phyloP scores from a whole-genome alignment of 805 yeast species.

The Pichia eremophila region DNA sequence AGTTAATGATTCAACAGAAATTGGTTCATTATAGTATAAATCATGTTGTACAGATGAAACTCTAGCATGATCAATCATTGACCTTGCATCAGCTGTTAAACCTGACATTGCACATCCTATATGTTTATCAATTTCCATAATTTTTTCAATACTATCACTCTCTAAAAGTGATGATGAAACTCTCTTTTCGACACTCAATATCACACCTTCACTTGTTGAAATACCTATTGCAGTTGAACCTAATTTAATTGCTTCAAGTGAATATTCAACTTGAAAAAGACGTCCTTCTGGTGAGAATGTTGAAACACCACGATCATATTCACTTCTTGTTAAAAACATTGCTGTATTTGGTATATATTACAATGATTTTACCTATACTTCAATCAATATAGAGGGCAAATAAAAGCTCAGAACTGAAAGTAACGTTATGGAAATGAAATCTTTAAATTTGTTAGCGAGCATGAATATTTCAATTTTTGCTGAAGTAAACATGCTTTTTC shows the following conservation, averaged over 20 bases:
- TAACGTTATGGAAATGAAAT: too few species aligned
- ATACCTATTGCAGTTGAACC: slow-evolving; percentile 99
- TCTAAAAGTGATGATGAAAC: slow-evolving; percentile 90
- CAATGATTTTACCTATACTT: too few species aligned
- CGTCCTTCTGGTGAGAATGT: slow-evolving; percentile 99
- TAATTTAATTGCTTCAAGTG: slow-evolving; percentile 90
- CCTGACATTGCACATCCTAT: slow-evolving; percentile 99
- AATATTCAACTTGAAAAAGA: slow-evolving; percentile 94
- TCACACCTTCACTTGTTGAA: slow-evolving; percentile 89
- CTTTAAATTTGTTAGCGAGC: too few species aligned
- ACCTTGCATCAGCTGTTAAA: slow-evolving; percentile 95
- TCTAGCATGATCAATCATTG: slow-evolving; percentile 97
- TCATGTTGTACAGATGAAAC: slow-evolving; percentile 81
- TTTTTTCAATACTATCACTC: slow-evolving; percentile 88
- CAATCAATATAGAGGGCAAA: neutral
- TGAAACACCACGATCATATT: slow-evolving; percentile 97
- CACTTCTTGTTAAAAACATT: slow-evolving; percentile 98
- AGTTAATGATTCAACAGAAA: slow-evolving; percentile 86
- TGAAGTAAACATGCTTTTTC: too few species aligned
- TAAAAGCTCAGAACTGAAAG: neutral
- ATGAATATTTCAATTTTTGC: too few species aligned
- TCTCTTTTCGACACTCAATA: slow-evolving; percentile 93
- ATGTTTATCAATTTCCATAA: slow-evolving; percentile 87
- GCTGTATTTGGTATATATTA: neutral
- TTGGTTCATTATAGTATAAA: slow-evolving; percentile 84